phyloP scores from a whole-genome alignment of 2,329 filamentous ascomycete species.

The Aspergillus tanneri region DNA sequence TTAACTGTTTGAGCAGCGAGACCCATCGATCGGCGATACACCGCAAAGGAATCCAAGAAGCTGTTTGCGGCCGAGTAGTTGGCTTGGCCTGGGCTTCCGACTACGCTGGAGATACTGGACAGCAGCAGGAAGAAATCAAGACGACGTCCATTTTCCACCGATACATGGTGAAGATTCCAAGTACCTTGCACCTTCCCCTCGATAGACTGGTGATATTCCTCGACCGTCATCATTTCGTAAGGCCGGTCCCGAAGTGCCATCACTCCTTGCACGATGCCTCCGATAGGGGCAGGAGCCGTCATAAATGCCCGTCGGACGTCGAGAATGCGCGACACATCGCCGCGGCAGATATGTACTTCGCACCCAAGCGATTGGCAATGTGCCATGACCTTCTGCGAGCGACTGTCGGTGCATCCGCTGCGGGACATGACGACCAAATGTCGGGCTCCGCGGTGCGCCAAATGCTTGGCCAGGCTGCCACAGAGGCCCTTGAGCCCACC shows the following conservation, averaged over 20 bases:
- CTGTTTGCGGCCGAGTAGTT: slow-evolving; percentile 36
- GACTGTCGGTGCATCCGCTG: not conserved
- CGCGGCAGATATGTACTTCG: not conserved
- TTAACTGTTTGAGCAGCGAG: slow-evolving; percentile 12
- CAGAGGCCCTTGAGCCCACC: slow-evolving; percentile 22
- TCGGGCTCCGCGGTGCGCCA: slow-evolving; percentile 16
- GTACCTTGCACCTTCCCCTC: slow-evolving; percentile 19
- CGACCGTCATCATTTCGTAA: slow-evolving; percentile 17
- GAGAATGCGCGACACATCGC: slow-evolving; percentile 1
- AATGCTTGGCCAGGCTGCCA: slow-evolving; percentile 7
- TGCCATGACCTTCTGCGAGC: not conserved
- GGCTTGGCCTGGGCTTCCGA: slow-evolving; percentile 29
- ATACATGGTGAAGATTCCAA: slow-evolving; percentile 21
- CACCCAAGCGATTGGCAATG: not conserved
- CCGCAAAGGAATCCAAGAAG: slow-evolving; percentile 37
- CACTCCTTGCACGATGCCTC: slow-evolving; percentile 20
- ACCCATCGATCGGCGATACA: slow-evolving; percentile 27
- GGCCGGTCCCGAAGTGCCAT: slow-evolving; percentile 21
- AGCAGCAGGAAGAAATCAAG: slow-evolving; percentile 65
- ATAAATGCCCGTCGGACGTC: slow-evolving; percentile 1
- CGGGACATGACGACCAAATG: slow-evolving; percentile 14
- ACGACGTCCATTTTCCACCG: slow-evolving; percentile 26
- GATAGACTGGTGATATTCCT: slow-evolving; percentile 9
- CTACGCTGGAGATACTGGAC: slow-evolving; percentile 46
- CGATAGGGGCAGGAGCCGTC: slow-evolving; percentile 5